A percentile compares a stretch with the other conserved stretches of the same genome.
Conservation (phyloP, 73 alveolate genomes). For the Stentor coeruleus region DNA sequence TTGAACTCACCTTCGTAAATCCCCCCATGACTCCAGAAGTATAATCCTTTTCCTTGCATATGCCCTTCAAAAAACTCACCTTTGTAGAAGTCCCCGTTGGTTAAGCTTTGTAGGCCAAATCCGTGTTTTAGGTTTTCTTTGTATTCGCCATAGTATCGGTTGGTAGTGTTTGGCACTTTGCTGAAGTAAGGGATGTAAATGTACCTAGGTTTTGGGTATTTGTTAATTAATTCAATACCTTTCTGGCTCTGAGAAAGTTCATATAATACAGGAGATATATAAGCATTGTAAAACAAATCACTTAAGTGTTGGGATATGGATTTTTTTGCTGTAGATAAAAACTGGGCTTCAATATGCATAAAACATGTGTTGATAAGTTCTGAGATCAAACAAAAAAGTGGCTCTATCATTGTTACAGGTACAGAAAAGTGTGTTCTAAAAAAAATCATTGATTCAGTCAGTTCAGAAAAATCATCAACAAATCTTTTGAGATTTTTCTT, state of each 20-base stretch:
- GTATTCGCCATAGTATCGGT: background rate
- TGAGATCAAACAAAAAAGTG: background rate
- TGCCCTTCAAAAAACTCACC: slow-evolving; percentile 7
- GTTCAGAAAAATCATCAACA: background rate
- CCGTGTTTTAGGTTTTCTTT: background rate
- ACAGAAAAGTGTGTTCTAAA: background rate
- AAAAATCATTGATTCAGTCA: too few relatives aligned
- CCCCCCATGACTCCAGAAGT: slow-evolving; percentile 1
- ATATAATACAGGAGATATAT: background rate
- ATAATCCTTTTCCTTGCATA: slow-evolving; percentile 17
- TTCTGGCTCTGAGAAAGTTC: background rate
- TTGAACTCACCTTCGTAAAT: background rate
- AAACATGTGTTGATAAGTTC: background rate
- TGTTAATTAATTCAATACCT: background rate
- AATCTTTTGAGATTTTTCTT: too few relatives aligned
- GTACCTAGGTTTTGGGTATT: background rate
- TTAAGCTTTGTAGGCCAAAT: background rate
- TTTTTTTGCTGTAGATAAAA: background rate
- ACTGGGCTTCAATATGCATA: background rate
- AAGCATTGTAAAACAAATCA: background rate
- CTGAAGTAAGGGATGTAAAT: background rate
- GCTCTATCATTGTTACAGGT: background rate
- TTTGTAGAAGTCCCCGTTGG: background rate
- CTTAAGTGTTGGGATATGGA: background rate
- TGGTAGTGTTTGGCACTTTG: background rate